Percentiles rank a stretch among this genome's conserved stretches.
These are phyloP conservation scores for Cryptosporidium sp. DNA, from an alignment of 169 alveolate species.

Conservation along the genomic window DNA sequence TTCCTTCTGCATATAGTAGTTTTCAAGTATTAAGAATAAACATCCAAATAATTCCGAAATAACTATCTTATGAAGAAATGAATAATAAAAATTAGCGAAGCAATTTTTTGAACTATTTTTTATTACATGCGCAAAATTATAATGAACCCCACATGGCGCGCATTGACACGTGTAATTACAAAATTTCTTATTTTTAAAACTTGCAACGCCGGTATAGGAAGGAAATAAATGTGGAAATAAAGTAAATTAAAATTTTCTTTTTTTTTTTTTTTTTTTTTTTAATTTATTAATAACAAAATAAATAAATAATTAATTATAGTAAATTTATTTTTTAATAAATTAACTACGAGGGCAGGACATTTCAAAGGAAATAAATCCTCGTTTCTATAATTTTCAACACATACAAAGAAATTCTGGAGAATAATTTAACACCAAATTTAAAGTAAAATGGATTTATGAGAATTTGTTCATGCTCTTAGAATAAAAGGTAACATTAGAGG, in stretches of 20 bases:
- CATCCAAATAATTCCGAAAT: neutral
- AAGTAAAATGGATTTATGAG: constrained; percentile 1
- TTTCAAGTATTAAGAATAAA: neutral
- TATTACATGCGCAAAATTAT: constrained; percentile 62
- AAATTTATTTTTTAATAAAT: neutral
- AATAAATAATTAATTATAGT: neutral
- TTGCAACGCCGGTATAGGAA: constrained; percentile 28
- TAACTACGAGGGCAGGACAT: neutral
- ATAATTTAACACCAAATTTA: neutral
- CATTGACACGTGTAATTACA: constrained; percentile 39
- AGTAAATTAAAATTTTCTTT: neutral
- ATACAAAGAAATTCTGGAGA: neutral
- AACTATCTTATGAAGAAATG: neutral
- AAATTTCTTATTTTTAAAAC: neutral
- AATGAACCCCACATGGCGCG: constrained; percentile 74
- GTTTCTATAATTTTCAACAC: neutral
- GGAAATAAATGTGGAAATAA: constrained; percentile 24
- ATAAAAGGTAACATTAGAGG: neutral
- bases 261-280: neutral
- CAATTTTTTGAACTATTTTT: constrained; percentile 25
- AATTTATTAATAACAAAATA: neutral
- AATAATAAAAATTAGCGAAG: neutral
- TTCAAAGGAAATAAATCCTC: neutral
- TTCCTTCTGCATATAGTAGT: neutral
- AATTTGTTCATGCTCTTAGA: neutral